Evolutionary conservation across 208 protist genomes (phyloP).

Genomic region (Crithidia fasciculata): DNA sequence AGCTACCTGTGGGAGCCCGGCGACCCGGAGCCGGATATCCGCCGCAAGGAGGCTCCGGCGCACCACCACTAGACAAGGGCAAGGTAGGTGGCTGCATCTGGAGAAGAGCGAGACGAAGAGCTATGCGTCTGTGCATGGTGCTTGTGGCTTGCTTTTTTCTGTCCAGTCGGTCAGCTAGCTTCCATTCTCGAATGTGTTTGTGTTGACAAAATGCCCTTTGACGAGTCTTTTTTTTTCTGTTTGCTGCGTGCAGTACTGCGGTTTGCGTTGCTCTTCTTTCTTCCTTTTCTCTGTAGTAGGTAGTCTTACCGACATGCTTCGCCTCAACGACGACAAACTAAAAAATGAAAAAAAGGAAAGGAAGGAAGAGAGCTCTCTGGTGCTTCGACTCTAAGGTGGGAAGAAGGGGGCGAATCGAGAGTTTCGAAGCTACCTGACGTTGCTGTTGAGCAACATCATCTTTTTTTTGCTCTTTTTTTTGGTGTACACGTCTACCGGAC

Average conservation of each 20-base stretch:
- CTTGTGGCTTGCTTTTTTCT: not conserved
- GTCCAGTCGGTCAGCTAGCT: no score
- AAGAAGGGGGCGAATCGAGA: no score
- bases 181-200: no score
- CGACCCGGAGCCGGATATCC: constrained; percentile 88
- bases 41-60: constrained; percentile 70
- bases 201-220: no score
- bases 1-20: constrained; percentile 91
- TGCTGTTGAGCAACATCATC: no score
- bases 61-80: constrained; percentile 30
- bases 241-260: not conserved
- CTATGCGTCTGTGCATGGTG: not conserved
- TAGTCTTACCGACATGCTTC: constrained; percentile 27
- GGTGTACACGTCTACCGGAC: no score
- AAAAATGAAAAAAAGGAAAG: not conserved
- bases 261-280: not conserved
- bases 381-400: no score
- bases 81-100: not conserved
- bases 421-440: no score
- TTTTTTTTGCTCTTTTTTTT: no score
- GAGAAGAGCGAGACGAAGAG: not conserved
- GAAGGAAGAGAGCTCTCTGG: not conserved
- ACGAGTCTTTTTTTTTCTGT: constrained; percentile 6
- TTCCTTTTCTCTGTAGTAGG: constrained; percentile 20
- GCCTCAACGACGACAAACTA: not conserved